These are phyloP conservation scores for Yamadazyma sp. DNA, from an alignment of 805 yeast genomes.

Conservation along the genomic window DNA sequence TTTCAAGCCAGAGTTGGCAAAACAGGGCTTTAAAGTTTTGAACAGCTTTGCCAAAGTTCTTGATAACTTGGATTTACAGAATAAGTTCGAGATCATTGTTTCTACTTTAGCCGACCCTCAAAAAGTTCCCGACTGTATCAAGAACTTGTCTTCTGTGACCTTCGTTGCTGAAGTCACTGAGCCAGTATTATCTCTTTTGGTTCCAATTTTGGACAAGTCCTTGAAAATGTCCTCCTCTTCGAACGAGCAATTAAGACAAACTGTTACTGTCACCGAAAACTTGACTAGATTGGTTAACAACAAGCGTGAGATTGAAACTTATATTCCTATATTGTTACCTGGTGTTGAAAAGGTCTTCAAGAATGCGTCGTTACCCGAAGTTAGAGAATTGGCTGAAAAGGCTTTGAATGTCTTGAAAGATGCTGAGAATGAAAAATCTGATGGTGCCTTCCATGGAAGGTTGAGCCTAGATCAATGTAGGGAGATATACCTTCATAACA, in stretches of 20 bases:
- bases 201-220: slow-evolving; percentile 89
- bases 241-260: slow-evolving; percentile 94
- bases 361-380: slow-evolving; percentile 94
- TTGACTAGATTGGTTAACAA: slow-evolving; percentile 93
- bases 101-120: slow-evolving; percentile 88
- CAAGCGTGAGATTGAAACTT: slow-evolving; percentile 84
- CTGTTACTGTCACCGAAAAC: slow-evolving; percentile 94
- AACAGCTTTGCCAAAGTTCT: slow-evolving; percentile 72
- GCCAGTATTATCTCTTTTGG: slow-evolving; percentile 86
- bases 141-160: slow-evolving; percentile 86
- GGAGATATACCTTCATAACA: slow-evolving; percentile 17
- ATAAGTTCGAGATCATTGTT: slow-evolving; percentile 78
- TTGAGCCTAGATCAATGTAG: slow-evolving; percentile 55
- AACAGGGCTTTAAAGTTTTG: slow-evolving; percentile 73
- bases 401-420: slow-evolving; percentile 80
- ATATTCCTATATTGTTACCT: slow-evolving; percentile 85
- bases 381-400: slow-evolving; percentile 86
- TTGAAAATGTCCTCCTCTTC: slow-evolving; percentile 83
- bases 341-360: slow-evolving; percentile 85
- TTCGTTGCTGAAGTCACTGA: slow-evolving; percentile 98
- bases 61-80: slow-evolving; percentile 89
- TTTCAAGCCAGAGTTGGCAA: slow-evolving; percentile 93
- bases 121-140: slow-evolving; percentile 86
- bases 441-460: slow-evolving; percentile 77
- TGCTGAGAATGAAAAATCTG: slow-evolving; percentile 68